Percentiles rank a stretch among this genome's conserved stretches.
Evolutionary conservation across 495 filamentous ascomycete genomes (phyloP).

Genomic region (Aspergillus wentii): DNA sequence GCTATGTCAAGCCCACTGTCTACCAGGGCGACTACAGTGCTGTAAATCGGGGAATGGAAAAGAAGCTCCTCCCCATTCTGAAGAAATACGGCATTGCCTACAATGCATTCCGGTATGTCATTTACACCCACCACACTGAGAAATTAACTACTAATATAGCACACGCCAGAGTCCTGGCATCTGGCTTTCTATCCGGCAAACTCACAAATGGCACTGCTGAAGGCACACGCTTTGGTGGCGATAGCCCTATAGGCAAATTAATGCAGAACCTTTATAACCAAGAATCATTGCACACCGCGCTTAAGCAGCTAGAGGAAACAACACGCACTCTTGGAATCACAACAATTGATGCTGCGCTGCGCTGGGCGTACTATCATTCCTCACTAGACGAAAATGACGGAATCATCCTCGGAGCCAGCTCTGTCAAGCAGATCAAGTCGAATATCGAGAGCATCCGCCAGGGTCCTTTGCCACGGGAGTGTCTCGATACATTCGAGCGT

Average conservation of each 20-base stretch:
- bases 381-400: slow-evolving; percentile 23
- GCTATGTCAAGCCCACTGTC: slow-evolving; percentile 29
- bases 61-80: slow-evolving; percentile 47
- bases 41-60: slow-evolving; percentile 33
- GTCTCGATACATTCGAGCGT: not conserved
- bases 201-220: slow-evolving; percentile 17
- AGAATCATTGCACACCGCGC: slow-evolving; percentile 15
- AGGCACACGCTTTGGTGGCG: slow-evolving; percentile 20
- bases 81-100: slow-evolving; percentile 47
- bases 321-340: slow-evolving; percentile 14
- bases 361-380: slow-evolving; percentile 31
- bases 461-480: slow-evolving; percentile 26
- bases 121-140: not conserved
- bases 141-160: not conserved
- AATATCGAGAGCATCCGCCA: slow-evolving; percentile 20
- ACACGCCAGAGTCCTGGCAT: slow-evolving; percentile 35
- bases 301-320: slow-evolving; percentile 10
- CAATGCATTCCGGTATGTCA: slow-evolving; percentile 33
- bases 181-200: slow-evolving; percentile 46
- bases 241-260: slow-evolving; percentile 9
- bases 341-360: slow-evolving; percentile 22
- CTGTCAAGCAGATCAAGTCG: slow-evolving; percentile 20
- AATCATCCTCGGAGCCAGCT: slow-evolving; percentile 31
- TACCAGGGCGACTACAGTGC: slow-evolving; percentile 44
- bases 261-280: slow-evolving; percentile 16